Percentiles rank a stretch among this genome's conserved stretches.
phyloP scores from a whole-genome alignment of 208 protist genomes.

The Phytomonas sp. region DNA sequence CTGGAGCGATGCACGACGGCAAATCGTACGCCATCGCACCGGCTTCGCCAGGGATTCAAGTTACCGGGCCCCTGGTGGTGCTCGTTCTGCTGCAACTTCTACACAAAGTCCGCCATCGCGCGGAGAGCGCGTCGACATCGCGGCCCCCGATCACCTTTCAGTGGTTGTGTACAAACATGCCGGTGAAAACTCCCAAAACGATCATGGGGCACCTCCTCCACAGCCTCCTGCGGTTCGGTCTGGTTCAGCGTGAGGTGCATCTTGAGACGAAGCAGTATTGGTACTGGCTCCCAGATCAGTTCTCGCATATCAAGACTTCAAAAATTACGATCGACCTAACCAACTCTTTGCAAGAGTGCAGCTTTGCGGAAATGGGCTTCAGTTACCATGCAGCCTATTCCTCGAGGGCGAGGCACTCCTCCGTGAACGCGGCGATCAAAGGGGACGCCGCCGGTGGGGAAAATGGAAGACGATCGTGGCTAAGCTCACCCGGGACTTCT shows the following conservation, averaged over 20 bases:
- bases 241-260: slow-evolving; percentile 35
- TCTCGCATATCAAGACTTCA: slow-evolving; percentile 18
- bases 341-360: slow-evolving; percentile 22
- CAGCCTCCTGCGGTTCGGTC: slow-evolving; percentile 31
- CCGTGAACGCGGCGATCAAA: too few species aligned
- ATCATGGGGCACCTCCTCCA: slow-evolving; percentile 44
- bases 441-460: neutral
- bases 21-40: too few species aligned
- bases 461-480: neutral
- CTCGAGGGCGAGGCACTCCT: neutral
- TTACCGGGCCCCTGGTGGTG: slow-evolving; percentile 41
- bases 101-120: slow-evolving; percentile 16
- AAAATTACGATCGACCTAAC: slow-evolving; percentile 40
- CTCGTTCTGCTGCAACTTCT: slow-evolving; percentile 49
- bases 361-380: too few species aligned
- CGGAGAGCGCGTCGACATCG: slow-evolving; percentile 1
- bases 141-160: slow-evolving; percentile 26
- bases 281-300: slow-evolving; percentile 32
- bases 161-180: slow-evolving; percentile 27
- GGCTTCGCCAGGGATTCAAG: slow-evolving; percentile 13
- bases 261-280: slow-evolving; percentile 17
- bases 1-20: slow-evolving; percentile 1
- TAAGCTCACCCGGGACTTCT: neutral
- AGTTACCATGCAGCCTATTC: too few species aligned
- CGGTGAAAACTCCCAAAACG: slow-evolving; percentile 31